Conservation (phyloP, 192 early-diverging fungal genomes). For the Coemansia sp. region DNA sequence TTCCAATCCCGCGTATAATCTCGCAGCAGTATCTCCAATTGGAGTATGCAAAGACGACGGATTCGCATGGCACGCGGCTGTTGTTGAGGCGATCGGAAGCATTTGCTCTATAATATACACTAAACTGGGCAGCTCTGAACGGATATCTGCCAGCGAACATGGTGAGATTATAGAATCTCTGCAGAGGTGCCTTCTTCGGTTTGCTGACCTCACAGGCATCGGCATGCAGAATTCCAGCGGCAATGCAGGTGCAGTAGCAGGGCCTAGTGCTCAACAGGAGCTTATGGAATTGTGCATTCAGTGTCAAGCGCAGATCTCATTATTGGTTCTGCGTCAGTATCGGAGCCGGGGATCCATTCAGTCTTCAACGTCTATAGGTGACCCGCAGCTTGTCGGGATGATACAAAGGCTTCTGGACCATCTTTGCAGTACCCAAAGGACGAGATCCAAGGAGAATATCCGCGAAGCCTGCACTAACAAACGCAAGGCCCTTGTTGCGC, state of each 20-base stretch:
- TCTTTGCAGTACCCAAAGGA: neutral
- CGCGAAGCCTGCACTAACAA: slow-evolving; percentile 5
- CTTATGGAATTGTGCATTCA: slow-evolving; percentile 4
- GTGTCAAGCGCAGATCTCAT: slow-evolving; percentile 22
- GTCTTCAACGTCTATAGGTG: neutral
- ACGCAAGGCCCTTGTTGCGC: slow-evolving; percentile 27
- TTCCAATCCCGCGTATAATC: neutral
- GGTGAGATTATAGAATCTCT: slow-evolving; percentile 2
- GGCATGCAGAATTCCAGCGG: neutral
- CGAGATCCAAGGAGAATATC: neutral
- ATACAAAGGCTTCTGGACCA: slow-evolving; percentile 5
- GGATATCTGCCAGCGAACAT: neutral
- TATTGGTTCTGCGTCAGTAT: slow-evolving; percentile 29
- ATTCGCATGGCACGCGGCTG: slow-evolving; percentile 12
- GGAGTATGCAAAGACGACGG: neutral
- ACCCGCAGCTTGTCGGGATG: neutral
- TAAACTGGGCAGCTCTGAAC: slow-evolving; percentile 18
- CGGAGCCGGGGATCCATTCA: neutral
- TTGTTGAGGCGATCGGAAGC: slow-evolving; percentile 15
- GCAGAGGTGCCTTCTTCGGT: slow-evolving; percentile 17
- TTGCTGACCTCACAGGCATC: slow-evolving; percentile 10
- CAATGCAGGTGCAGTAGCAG: neutral
- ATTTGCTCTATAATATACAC: slow-evolving; percentile 37
- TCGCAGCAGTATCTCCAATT: neutral
- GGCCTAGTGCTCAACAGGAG: neutral